A percentile compares a stretch with the other conserved stretches of the same genome.
Conservation (phyloP, 768 basidiomycete species). For the Rossbeevera mucosa region DNA sequence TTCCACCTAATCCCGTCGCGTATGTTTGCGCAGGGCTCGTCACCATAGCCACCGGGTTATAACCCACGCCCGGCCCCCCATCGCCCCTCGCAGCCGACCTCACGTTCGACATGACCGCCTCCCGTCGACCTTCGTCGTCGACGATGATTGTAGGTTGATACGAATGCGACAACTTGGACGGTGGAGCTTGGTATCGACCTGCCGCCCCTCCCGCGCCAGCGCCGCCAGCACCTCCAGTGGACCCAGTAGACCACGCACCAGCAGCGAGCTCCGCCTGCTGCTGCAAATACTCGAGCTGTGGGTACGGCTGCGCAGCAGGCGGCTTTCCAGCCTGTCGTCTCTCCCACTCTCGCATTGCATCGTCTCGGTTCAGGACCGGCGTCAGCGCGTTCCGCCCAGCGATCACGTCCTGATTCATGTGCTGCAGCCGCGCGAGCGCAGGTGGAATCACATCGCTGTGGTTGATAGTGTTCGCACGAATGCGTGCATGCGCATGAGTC, state of each 20-base stretch:
- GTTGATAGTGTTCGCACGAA: conserved; percentile 89
- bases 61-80: conserved; percentile 37
- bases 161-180: conserved; percentile 31
- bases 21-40: conserved; percentile 77
- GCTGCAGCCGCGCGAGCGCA: conserved; percentile 82
- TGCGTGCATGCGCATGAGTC: conserved; percentile 45
- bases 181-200: conserved; percentile 44
- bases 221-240: conserved; percentile 26
- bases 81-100: conserved; percentile 58
- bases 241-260: conserved; percentile 46
- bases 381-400: conserved; percentile 75
- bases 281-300: conserved; percentile 86
- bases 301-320: conserved; percentile 71
- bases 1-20: conserved; percentile 31
- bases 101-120: conserved; percentile 79
- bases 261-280: conserved; percentile 87
- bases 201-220: conserved; percentile 2
- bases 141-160: conserved; percentile 57
- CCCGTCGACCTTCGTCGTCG: conserved; percentile 65
- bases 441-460: conserved; percentile 87
- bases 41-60: conserved; percentile 49
- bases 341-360: conserved; percentile 96
- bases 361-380: conserved; percentile 91
- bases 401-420: conserved; percentile 83
- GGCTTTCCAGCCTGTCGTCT: conserved; percentile 74